phyloP scores from a whole-genome alignment of 352 stramenopile species.

The Pythium rishiriense region DNA sequence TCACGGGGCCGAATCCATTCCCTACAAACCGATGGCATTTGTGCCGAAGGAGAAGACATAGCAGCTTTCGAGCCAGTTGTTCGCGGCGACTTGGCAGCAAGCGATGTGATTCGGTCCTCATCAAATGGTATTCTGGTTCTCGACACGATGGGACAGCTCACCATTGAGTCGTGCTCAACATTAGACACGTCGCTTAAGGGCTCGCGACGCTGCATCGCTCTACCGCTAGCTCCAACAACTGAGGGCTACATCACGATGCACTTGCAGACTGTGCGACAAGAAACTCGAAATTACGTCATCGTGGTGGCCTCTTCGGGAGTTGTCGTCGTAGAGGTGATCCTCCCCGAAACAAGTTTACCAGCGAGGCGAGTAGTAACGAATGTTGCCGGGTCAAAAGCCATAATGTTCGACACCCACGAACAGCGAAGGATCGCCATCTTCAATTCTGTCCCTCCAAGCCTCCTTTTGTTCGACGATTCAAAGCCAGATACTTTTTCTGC shows the following conservation, averaged over 20 bases:
- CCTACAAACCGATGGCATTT: neutral
- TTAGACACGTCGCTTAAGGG: no score
- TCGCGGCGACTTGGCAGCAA: neutral
- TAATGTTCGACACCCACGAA: constrained; percentile 1
- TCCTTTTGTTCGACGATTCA: constrained; percentile 16
- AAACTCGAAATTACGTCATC: constrained; percentile 11
- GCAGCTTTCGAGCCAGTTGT: constrained; percentile 9
- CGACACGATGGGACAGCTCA: constrained; percentile 16
- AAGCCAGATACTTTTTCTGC: constrained; percentile 4
- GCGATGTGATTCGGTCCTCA: neutral
- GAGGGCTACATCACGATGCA: constrained; percentile 18
- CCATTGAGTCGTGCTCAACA: neutral
- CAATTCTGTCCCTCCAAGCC: constrained; percentile 14
- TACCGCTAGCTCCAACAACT: constrained; percentile 13
- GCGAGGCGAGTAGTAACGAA: constrained; percentile 12
- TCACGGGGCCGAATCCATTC: constrained; percentile 7
- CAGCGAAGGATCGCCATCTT: constrained; percentile 16
- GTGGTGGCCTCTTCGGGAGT: constrained; percentile 19
- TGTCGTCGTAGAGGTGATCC: constrained; percentile 19
- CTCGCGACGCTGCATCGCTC: constrained; percentile 1
- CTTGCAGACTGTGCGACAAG: neutral
- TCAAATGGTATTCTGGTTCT: constrained; percentile 10
- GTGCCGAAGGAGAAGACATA: neutral
- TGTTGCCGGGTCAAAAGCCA: neutral
- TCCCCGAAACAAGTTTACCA: constrained; percentile 2